Conservation (phyloP, 495 filamentous ascomycete genomes). For the Penicillium salamii region DNA sequence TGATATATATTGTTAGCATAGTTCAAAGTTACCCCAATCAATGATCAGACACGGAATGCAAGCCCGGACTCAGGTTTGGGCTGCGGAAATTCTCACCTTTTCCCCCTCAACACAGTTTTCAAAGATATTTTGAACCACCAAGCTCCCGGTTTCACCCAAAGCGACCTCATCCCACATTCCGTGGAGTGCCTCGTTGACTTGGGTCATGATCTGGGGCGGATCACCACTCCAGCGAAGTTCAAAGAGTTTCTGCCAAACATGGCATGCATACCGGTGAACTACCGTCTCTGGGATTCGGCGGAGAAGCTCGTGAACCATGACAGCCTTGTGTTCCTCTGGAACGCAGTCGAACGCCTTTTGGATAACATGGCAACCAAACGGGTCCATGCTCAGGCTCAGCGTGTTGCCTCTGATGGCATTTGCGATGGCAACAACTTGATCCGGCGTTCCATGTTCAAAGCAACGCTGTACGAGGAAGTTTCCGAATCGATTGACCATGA, state of each 20-base stretch:
- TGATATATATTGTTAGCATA: slow-evolving; percentile 25
- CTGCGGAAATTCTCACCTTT: too few relatives aligned
- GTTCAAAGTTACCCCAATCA: too few relatives aligned
- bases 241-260: slow-evolving; percentile 99
- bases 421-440: slow-evolving; percentile 93
- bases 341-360: slow-evolving; percentile 98
- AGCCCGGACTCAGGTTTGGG: too few relatives aligned
- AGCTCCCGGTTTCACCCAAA: slow-evolving; percentile 90
- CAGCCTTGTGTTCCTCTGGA: slow-evolving; percentile 94
- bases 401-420: slow-evolving; percentile 94
- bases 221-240: slow-evolving; percentile 93
- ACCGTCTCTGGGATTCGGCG: slow-evolving; percentile 97
- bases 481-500: slow-evolving; percentile 96
- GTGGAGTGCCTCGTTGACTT: slow-evolving; percentile 90
- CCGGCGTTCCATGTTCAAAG: slow-evolving; percentile 95
- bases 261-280: slow-evolving; percentile 95
- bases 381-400: slow-evolving; percentile 92
- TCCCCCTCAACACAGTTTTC: slow-evolving; percentile 99
- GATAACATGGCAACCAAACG: slow-evolving; percentile 96
- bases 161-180: slow-evolving; percentile 99
- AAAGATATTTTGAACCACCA: slow-evolving; percentile 99
- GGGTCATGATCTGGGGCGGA: slow-evolving; percentile 96
- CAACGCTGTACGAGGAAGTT: slow-evolving; percentile 98
- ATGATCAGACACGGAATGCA: too few relatives aligned
- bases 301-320: slow-evolving; percentile 96